Evolutionary conservation across 108 stramenopile genomes (phyloP).

Genomic region (Discostella pseudostelligera): DNA sequence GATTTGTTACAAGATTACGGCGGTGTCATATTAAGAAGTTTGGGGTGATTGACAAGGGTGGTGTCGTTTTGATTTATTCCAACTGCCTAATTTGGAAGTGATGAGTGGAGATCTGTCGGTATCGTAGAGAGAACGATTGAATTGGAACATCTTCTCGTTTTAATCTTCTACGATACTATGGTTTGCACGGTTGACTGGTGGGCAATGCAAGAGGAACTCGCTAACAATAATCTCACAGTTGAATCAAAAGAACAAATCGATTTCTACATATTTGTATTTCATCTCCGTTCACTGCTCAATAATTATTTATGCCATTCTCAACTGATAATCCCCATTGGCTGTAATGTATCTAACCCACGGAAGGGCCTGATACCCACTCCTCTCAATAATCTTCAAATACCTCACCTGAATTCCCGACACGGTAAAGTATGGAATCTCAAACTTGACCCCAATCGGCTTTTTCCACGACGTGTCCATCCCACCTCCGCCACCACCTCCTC

Average conservation of each 20-base stretch:
- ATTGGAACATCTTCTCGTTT: too few relatives aligned
- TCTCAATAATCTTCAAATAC: constrained; percentile 99
- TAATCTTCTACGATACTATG: too few relatives aligned
- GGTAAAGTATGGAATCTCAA: constrained; percentile 99
- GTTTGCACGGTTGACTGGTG: too few relatives aligned
- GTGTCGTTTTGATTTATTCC: too few relatives aligned
- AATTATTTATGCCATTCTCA: constrained; percentile 89
- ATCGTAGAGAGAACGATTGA: not conserved
- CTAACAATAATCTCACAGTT: too few relatives aligned
- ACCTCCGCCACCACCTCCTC: constrained; percentile 45
- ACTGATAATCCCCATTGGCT: constrained; percentile 96
- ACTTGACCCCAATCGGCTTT: constrained; percentile 92
- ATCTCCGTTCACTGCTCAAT: not conserved
- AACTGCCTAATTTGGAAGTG: too few relatives aligned
- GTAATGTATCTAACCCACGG: constrained; percentile 99
- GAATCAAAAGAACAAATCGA: too few relatives aligned
- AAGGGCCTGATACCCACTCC: constrained; percentile 97
- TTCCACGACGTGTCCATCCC: constrained; percentile 83
- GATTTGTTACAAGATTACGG: constrained; percentile 78
- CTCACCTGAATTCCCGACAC: constrained; percentile 98
- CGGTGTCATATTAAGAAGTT: constrained; percentile 53
- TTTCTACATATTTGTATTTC: not conserved
- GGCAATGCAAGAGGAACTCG: too few relatives aligned
- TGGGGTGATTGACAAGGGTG: too few relatives aligned
- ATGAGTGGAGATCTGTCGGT: not conserved